These are phyloP conservation scores for Flaveria brownii DNA, from an alignment of 129 eudicot species.

Conservation along the genomic window DNA sequence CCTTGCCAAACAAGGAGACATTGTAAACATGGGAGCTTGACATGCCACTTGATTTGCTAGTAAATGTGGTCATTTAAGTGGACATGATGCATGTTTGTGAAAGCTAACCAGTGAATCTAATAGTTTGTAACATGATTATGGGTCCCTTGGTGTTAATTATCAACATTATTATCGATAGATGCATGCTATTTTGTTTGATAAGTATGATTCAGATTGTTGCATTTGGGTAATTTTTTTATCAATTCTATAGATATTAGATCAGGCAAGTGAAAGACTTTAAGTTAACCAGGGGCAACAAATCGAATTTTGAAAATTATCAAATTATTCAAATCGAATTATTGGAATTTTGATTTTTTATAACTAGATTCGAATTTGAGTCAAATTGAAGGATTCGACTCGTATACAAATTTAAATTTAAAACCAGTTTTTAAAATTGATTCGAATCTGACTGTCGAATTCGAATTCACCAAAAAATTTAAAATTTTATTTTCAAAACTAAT, in stretches of 20 bases:
- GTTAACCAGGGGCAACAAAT: background rate
- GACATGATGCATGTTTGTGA: slow-evolving; percentile 39
- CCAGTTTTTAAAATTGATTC: no score
- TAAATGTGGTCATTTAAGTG: slow-evolving; percentile 35
- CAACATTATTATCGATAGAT: background rate
- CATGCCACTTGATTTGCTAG: slow-evolving; percentile 31
- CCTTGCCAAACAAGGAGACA: slow-evolving; percentile 46
- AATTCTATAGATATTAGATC: background rate
- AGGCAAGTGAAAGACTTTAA: background rate
- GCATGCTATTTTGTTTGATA: slow-evolving; percentile 8
- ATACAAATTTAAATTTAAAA: no score
- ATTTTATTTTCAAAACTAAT: no score
- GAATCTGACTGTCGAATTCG: no score
- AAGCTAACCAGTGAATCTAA: slow-evolving; percentile 27
- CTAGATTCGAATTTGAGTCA: no score
- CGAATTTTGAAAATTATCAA: no score
- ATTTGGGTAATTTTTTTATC: background rate
- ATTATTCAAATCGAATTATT: no score
- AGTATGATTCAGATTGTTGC: background rate
- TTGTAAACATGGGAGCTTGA: slow-evolving; percentile 18
- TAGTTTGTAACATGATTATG: slow-evolving; percentile 20
- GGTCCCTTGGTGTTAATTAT: background rate
- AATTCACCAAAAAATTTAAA: no score
- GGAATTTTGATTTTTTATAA: no score
- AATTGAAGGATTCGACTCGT: no score